Evolutionary conservation across 768 basidiomycete genomes (phyloP).

Genomic region (Russula griseocarnosa): DNA sequence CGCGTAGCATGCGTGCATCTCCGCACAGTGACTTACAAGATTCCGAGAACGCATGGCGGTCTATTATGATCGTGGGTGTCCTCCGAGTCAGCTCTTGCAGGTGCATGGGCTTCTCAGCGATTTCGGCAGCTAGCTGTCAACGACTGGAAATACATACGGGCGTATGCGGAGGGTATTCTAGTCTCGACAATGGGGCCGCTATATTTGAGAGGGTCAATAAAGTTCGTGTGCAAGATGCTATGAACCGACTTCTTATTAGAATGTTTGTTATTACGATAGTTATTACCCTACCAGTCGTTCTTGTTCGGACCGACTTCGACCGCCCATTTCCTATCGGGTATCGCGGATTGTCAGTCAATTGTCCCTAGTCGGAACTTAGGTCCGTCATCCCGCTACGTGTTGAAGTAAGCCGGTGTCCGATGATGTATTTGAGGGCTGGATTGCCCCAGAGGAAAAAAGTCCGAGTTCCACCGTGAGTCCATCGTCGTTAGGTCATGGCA

Average conservation of each 20-base stretch:
- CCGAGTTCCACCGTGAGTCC: not conserved
- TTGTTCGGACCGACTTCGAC: slow-evolving; percentile 9
- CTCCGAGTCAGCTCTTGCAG: slow-evolving; percentile 45
- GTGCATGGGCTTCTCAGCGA: slow-evolving; percentile 53
- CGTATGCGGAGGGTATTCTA: slow-evolving; percentile 44
- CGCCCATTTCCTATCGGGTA: not conserved
- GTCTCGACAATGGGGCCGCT: slow-evolving; percentile 38
- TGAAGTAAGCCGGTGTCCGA: not conserved
- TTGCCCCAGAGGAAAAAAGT: slow-evolving; percentile 6
- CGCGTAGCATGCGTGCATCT: slow-evolving; percentile 58
- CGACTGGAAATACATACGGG: slow-evolving; percentile 42
- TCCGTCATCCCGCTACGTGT: not conserved
- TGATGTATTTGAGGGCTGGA: slow-evolving; percentile 15
- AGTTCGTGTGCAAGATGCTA: not conserved
- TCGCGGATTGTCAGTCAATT: too few species aligned
- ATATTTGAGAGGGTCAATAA: slow-evolving; percentile 11
- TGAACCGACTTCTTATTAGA: slow-evolving; percentile 2
- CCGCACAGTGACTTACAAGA: slow-evolving; percentile 67
- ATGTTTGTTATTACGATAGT: not conserved
- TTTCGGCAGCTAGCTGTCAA: slow-evolving; percentile 48
- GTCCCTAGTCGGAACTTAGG: slow-evolving; percentile 1
- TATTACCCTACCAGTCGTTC: not conserved
- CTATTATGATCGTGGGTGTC: slow-evolving; percentile 76
- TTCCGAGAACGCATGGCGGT: slow-evolving; percentile 62
- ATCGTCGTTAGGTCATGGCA: slow-evolving; percentile 15